Evolutionary conservation across 345 rosid species (phyloP), one percentile per base, ranked within the genome.

Genomic region (Hypericum androsaemum): DNA sequence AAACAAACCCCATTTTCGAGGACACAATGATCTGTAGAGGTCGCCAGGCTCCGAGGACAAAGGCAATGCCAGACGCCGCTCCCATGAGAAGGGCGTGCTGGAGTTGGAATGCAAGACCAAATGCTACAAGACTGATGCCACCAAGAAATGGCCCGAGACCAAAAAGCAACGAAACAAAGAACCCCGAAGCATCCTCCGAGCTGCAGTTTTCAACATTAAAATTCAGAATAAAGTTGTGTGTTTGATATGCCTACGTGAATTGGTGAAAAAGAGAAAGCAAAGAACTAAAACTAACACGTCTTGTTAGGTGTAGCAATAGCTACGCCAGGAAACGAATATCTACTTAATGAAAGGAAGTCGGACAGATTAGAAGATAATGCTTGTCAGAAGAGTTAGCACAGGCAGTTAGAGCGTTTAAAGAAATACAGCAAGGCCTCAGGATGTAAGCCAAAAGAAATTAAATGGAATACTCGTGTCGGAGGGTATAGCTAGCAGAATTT

Each of bases 101-200:
- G 60, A 94, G 79, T 41, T 63, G 78, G 73, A 83, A 82, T 14
- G 95, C 77, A 55, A 82, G 71, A 44, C 88, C 90, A 63, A 79
- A 82, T 55, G 84, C 70, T 68, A 94, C 84, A 41, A 94, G 86
- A 70, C 79, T 60, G 6, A 71, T 38, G 39, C 99, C 97, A 53
- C 97, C 99, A 8, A 94, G 81, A 61, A 86, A 64, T 54, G 99
- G 99, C 52, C 97, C 97, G 5, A 94, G 86, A 56, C 97, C 99
- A 64, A 94, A 94, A 51, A 94, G 97, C 60, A 94, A 71, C 10
- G 99, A 94, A 60, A 94, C 92, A 39, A 88, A 86, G 72, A 86
- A 94, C 47, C 97, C 97, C 22, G 95, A 88, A 73, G 95, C 99
- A 79, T 83, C 99, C 65, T 86, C 95, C 39, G 92, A 70, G 69